Base-by-base conservation (phyloP, 75 land plant genomes). In the Picea sitchensis region DNA sequence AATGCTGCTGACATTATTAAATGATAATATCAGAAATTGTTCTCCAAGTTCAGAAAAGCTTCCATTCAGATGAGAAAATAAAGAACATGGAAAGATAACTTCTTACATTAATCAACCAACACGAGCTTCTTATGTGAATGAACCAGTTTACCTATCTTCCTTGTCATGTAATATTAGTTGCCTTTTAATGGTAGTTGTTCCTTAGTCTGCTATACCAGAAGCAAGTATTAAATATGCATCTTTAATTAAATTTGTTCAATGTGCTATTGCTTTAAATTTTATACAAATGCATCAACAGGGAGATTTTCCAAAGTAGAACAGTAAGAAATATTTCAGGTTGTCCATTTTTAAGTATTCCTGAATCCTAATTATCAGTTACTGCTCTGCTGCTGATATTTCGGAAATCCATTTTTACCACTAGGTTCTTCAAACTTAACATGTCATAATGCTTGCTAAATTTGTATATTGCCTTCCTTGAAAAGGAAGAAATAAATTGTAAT, bases 1-100 rank as follows among this genome's bases (percentile, higher is more conserved):
- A 94, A 94, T 36, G 91, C 94, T 94, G 92, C 61, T 61, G 18
- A 73, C 5, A 57, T 12, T 58, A 41, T n/a, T 73, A 21, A 58
- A 76, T n/a, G 21, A 14, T 44, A 58, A 44, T 13, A 26, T 23
- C 58, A 77, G 34, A 9, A 14, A 9, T 21, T 77, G 57, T 44
- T 58, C 51, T 31, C n/a, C n/a, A 14, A 20, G 12, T 23, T 57
- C 2, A 77, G 57, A 77, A 32, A 71, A n/a, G n/a, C 4, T n/a
- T 41, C 4, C 51, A 34, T 71, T 71, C 51, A 71, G 20, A 32
- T 71, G 34, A 38, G 26, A 71, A 20, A 7, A 18, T 38, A n/a
- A 8, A 11, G 73, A 44, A 23, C 23, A 41, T 41, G 34, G 18
- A 7, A 71, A 41, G 54, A 71, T 3, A 71, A 44, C 51, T 71